A percentile compares a stretch with the other conserved stretches of the same genome.
phyloP scores from a whole-genome alignment of 164 flowering plant genomes.

The Echeveria elegans region DNA sequence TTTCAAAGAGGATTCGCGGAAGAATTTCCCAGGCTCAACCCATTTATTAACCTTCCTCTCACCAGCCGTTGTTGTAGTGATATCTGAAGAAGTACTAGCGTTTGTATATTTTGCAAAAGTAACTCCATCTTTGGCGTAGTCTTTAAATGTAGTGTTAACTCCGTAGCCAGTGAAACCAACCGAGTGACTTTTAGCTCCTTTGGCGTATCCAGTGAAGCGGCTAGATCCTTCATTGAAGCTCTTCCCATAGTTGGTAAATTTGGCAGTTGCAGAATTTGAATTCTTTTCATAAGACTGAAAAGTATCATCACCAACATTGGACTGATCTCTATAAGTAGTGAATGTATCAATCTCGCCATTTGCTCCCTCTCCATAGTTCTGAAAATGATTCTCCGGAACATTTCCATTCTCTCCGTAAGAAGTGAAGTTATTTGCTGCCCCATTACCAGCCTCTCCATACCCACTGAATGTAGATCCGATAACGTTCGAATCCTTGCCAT shows the following conservation, averaged over 20 bases:
- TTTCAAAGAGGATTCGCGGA: slow-evolving; percentile 46
- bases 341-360: slow-evolving; percentile 35
- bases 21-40: slow-evolving; percentile 72
- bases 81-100: slow-evolving; percentile 13
- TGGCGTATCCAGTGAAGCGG: slow-evolving; percentile 41
- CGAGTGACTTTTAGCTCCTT: slow-evolving; percentile 15
- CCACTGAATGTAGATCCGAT: slow-evolving; percentile 39
- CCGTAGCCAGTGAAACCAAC: slow-evolving; percentile 41
- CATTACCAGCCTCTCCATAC: slow-evolving; percentile 33
- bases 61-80: slow-evolving; percentile 10
- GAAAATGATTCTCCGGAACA: slow-evolving; percentile 41
- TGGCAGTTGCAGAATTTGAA: slow-evolving; percentile 26
- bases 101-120: slow-evolving; percentile 28
- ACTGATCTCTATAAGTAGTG: slow-evolving; percentile 41
- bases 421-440: slow-evolving; percentile 34
- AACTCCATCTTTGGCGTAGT: slow-evolving; percentile 24
- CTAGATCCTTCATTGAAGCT: slow-evolving; percentile 45
- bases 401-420: slow-evolving; percentile 40
- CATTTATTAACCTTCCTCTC: slow-evolving; percentile 39
- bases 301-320: slow-evolving; percentile 57
- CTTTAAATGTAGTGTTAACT: slow-evolving; percentile 14
- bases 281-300: slow-evolving; percentile 45
- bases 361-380: slow-evolving; percentile 37
- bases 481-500: slow-evolving; percentile 40
- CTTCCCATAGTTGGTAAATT: slow-evolving; percentile 45